phyloP scores from a whole-genome alignment of 2,329 filamentous ascomycete genomes.

The Fusarium zealandicum region DNA sequence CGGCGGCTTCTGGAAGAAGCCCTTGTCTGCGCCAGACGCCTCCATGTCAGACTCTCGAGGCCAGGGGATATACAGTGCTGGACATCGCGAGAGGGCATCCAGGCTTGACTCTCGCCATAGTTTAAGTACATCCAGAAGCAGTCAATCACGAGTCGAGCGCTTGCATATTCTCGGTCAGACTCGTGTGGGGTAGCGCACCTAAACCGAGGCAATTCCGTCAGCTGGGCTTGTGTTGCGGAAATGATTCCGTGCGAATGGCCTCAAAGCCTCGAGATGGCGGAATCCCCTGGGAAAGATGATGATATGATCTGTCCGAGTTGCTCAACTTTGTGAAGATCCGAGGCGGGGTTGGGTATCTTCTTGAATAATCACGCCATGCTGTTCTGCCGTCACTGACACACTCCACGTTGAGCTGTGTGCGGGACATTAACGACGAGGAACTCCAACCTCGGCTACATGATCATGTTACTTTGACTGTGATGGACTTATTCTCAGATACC shows the following conservation, averaged over 20 bases:
- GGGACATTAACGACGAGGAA: no score
- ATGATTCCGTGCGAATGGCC: slow-evolving; percentile 25
- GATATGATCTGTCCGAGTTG: no score
- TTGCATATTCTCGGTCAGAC: slow-evolving; percentile 12
- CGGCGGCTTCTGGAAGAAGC: slow-evolving; percentile 64
- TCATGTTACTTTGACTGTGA: no score
- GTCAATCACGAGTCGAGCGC: slow-evolving; percentile 30
- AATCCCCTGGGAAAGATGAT: not conserved
- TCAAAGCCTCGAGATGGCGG: not conserved
- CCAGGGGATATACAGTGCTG: not conserved
- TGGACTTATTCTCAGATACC: no score
- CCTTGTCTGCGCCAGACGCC: slow-evolving; percentile 54
- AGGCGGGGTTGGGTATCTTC: no score
- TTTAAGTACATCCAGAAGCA: slow-evolving; percentile 7
- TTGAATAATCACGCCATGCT: no score
- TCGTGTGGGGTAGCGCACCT: slow-evolving; percentile 28
- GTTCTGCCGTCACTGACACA: no score
- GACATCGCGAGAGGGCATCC: slow-evolving; percentile 3
- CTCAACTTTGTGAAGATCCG: no score
- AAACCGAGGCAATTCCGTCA: slow-evolving; percentile 22
- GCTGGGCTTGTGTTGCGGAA: slow-evolving; percentile 31
- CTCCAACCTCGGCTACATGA: no score
- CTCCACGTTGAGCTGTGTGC: no score
- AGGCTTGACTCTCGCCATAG: not conserved
- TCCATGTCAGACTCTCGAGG: slow-evolving; percentile 46